Evolutionary conservation across 1,284 basidiomycete species (phyloP).

Genomic region (Cystobasidiaceae sp.): DNA sequence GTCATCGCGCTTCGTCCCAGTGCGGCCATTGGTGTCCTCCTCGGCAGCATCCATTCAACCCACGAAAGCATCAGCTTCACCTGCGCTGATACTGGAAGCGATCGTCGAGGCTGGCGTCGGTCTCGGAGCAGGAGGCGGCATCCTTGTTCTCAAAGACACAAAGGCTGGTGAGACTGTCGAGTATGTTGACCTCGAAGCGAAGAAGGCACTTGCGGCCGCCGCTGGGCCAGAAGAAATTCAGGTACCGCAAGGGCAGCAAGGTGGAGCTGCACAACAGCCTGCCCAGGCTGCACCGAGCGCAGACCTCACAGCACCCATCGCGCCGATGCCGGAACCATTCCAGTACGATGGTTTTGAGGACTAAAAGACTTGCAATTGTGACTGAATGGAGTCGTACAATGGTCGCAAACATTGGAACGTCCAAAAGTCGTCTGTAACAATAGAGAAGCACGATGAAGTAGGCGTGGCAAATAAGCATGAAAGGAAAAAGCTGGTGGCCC

Average conservation of each 20-base stretch:
- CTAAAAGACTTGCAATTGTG: background rate
- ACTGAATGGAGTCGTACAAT: background rate
- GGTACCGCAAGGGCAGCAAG: slow-evolving; percentile 30
- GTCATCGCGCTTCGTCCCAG: slow-evolving; percentile 79
- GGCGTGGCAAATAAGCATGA: no score
- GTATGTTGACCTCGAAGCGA: slow-evolving; percentile 60
- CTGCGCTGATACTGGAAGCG: slow-evolving; percentile 34
- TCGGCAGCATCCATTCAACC: slow-evolving; percentile 24
- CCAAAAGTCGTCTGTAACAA: no score
- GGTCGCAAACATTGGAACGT: background rate
- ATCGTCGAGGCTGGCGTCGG: slow-evolving; percentile 53
- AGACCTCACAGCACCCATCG: slow-evolving; percentile 56
- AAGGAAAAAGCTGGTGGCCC: no score
- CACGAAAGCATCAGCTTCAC: slow-evolving; percentile 30
- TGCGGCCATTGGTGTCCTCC: slow-evolving; percentile 60
- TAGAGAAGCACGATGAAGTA: no score
- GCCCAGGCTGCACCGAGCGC: background rate
- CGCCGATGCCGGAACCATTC: slow-evolving; percentile 68
- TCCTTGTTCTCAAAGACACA: slow-evolving; percentile 68
- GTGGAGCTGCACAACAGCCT: slow-evolving; percentile 33
- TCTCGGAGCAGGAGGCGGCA: slow-evolving; percentile 72
- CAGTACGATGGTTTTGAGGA: slow-evolving; percentile 50
- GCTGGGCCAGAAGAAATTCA: slow-evolving; percentile 43
- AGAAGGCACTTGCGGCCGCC: slow-evolving; percentile 48
- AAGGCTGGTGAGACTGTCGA: slow-evolving; percentile 63